A percentile compares a stretch with the other conserved stretches of the same genome.
Evolutionary conservation across 2,329 filamentous ascomycete species (phyloP).

Genomic region (Fusarium cicatricum): DNA sequence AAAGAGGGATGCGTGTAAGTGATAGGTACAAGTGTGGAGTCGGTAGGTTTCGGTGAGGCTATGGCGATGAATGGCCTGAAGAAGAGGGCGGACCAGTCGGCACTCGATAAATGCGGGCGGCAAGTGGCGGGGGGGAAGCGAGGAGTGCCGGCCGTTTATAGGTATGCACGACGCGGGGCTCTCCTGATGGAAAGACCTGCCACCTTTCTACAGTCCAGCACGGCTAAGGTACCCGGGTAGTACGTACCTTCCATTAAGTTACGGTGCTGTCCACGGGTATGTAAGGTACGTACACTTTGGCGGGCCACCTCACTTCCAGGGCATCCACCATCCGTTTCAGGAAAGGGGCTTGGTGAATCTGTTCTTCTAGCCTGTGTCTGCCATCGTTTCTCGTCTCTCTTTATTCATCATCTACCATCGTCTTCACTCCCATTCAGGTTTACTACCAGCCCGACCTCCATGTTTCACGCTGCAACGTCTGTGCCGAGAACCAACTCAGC

Average conservation of each 20-base stretch:
- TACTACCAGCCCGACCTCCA: background rate
- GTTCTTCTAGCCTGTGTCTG: slow-evolving; percentile 6
- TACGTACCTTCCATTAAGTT: too few species aligned
- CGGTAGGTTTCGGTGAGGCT: slow-evolving; percentile 14
- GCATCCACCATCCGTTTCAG: slow-evolving; percentile 20
- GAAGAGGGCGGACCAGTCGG: slow-evolving; percentile 27
- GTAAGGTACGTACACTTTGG: too few species aligned
- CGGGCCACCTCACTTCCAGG: slow-evolving; percentile 8
- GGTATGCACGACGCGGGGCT: slow-evolving; percentile 51
- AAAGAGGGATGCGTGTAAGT: background rate
- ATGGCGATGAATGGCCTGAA: too few species aligned
- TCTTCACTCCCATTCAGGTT: background rate
- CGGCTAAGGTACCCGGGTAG: too few species aligned
- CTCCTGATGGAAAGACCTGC: background rate
- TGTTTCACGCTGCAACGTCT: background rate
- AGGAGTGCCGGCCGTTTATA: slow-evolving; percentile 59
- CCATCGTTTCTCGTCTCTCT: background rate
- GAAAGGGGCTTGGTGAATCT: slow-evolving; percentile 24
- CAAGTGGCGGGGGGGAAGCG: slow-evolving; percentile 37
- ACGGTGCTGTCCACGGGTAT: too few species aligned
- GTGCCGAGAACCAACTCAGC: background rate
- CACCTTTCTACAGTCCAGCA: too few species aligned
- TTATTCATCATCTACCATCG: background rate
- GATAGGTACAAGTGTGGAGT: background rate
- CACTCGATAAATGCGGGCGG: too few species aligned